A percentile compares a stretch with the other conserved stretches of the same genome.
Evolutionary conservation across 495 filamentous ascomycete species (phyloP).

Genomic region (Penicillium canariense): DNA sequence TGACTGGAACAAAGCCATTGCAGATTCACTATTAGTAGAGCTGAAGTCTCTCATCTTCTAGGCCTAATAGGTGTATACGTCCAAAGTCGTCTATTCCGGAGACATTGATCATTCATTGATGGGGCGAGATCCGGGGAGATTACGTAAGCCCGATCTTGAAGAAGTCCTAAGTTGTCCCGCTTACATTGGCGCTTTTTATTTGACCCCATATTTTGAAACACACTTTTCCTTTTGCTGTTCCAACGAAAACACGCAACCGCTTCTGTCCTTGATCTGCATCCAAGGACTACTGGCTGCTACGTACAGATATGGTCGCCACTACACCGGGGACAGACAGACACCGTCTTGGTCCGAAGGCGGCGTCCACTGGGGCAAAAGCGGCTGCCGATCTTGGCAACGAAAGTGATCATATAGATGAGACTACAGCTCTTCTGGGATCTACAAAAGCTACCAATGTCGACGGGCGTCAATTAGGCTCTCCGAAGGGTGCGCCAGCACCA

Average conservation of each 20-base stretch:
- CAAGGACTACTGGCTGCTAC: not conserved
- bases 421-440: constrained; percentile 19
- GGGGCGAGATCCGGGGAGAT: too few relatives aligned
- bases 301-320: constrained; percentile 12
- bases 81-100: too few relatives aligned
- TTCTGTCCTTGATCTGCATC: not conserved
- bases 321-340: not conserved
- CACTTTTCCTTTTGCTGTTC: too few relatives aligned
- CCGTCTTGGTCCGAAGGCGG: not conserved
- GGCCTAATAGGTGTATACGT: too few relatives aligned
- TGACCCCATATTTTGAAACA: too few relatives aligned
- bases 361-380: not conserved
- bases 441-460: not conserved
- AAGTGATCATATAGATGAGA: constrained; percentile 16
- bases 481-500: constrained; percentile 1
- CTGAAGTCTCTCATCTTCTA: too few relatives aligned
- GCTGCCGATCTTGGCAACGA: constrained; percentile 2
- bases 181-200: constrained; percentile 20
- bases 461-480: not conserved
- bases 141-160: too few relatives aligned
- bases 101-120: too few relatives aligned
- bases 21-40: too few relatives aligned
- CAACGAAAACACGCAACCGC: not conserved
- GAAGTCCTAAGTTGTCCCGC: constrained; percentile 23
- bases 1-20: too few relatives aligned